Conservation (phyloP, 352 stramenopile genomes). For the Phytophthora capsici region DNA sequence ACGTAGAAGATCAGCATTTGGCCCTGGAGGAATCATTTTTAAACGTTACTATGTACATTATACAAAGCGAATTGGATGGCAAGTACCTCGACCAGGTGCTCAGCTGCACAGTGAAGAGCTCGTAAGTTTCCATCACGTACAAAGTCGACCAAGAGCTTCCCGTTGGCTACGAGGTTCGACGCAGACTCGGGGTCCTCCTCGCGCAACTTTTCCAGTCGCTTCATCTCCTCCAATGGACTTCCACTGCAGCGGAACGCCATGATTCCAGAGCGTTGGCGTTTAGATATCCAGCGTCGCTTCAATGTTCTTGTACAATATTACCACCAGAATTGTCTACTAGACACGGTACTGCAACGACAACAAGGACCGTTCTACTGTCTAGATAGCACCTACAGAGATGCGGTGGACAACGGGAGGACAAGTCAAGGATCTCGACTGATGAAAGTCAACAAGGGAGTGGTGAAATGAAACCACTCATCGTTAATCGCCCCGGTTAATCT, state of each 20-base stretch:
- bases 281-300: constrained; percentile 24
- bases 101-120: constrained; percentile 52
- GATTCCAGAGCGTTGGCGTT: constrained; percentile 2
- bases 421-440: constrained; percentile 5
- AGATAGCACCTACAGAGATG: not conserved
- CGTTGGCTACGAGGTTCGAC: constrained; percentile 64
- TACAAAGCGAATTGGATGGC: not conserved
- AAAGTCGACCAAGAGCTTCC: constrained; percentile 66
- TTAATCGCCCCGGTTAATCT: not conserved
- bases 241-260: constrained; percentile 55
- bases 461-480: constrained; percentile 28
- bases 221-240: constrained; percentile 66
- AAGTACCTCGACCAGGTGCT: constrained; percentile 55
- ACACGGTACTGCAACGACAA: too few relatives aligned
- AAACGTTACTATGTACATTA: too few relatives aligned
- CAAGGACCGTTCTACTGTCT: not conserved
- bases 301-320: not conserved
- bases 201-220: constrained; percentile 55
- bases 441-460: not conserved
- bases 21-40: constrained; percentile 26
- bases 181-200: constrained; percentile 56
- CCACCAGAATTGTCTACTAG: too few relatives aligned
- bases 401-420: not conserved
- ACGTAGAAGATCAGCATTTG: constrained; percentile 68
- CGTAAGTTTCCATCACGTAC: constrained; percentile 51